These are phyloP conservation scores for Stachybotrys echinatus DNA, from an alignment of 2,329 filamentous ascomycete species.

Conservation along the genomic window DNA sequence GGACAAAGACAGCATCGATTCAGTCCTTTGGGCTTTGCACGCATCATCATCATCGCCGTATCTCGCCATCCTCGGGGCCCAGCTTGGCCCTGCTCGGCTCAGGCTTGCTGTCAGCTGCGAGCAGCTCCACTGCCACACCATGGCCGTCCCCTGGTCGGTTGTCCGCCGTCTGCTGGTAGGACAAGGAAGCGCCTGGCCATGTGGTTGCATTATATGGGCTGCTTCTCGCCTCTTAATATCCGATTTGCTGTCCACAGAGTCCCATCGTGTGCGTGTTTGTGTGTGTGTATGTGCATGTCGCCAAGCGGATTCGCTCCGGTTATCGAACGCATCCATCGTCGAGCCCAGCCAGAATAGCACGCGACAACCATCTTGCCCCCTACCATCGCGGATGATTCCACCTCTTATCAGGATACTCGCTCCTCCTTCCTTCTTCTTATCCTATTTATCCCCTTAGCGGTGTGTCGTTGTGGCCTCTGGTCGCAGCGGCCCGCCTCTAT, in stretches of 20 bases:
- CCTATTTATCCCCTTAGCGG: background rate
- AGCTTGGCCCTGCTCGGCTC: too few relatives aligned
- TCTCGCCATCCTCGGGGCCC: too few relatives aligned
- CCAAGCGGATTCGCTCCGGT: too few relatives aligned
- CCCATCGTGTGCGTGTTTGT: background rate
- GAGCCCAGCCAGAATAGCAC: too few relatives aligned
- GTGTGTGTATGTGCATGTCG: too few relatives aligned
- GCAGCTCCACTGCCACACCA: background rate
- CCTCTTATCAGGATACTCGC: background rate
- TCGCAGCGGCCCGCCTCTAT: background rate
- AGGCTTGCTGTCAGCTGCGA: background rate
- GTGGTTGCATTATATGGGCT: background rate
- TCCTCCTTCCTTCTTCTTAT: background rate
- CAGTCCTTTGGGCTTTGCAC: too few relatives aligned
- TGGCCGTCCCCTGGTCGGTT: background rate
- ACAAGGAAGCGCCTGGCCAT: background rate
- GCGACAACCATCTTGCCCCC: too few relatives aligned
- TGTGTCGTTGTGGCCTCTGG: background rate
- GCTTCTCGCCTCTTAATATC: background rate
- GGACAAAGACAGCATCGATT: too few relatives aligned
- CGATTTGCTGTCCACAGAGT: background rate
- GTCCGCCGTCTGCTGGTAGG: too few relatives aligned
- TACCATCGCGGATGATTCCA: too few relatives aligned
- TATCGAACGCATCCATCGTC: too few relatives aligned
- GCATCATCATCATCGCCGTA: too few relatives aligned